Conservation (phyloP, 306 rosid genomes). For the Vigna reflexopilosa region DNA sequence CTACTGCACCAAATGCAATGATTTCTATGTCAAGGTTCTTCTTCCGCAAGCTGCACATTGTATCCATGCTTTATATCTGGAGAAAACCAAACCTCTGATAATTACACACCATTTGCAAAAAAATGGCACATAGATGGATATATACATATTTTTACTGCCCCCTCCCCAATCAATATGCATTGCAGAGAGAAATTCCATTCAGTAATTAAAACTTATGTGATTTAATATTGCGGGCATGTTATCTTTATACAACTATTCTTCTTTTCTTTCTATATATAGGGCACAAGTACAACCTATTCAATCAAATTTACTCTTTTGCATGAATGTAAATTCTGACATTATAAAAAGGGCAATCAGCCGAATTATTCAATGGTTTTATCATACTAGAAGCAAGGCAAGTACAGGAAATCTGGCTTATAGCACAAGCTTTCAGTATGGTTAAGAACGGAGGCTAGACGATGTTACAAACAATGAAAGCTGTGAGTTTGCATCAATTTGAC, state of each 20-base stretch:
- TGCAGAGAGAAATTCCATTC: constrained; percentile 15
- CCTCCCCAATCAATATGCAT: neutral
- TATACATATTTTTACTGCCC: neutral
- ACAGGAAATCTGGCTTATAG: neutral
- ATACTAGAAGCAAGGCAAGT: constrained; percentile 12
- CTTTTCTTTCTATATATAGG: neutral
- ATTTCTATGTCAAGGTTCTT: constrained; percentile 50
- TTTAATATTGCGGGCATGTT: neutral
- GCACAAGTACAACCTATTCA: neutral
- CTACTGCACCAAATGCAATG: constrained; percentile 35
- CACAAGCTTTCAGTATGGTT: neutral
- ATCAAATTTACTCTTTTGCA: constrained; percentile 9
- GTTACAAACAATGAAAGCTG: constrained; percentile 9
- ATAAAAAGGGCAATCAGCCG: neutral
- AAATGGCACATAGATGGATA: constrained; percentile 3
- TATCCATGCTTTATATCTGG: constrained; percentile 80
- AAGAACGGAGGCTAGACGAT: neutral
- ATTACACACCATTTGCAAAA: constrained; percentile 34
- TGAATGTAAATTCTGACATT: constrained; percentile 4
- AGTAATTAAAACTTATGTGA: neutral
- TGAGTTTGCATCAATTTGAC: neutral
- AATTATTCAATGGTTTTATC: neutral
- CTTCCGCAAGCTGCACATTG: constrained; percentile 73
- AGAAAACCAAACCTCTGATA: constrained; percentile 52
- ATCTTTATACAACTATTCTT: neutral